A percentile compares a stretch with the other conserved stretches of the same genome.
Evolutionary conservation across 495 filamentous ascomycete genomes (phyloP).

Genomic region (Bryoglossum gracile): DNA sequence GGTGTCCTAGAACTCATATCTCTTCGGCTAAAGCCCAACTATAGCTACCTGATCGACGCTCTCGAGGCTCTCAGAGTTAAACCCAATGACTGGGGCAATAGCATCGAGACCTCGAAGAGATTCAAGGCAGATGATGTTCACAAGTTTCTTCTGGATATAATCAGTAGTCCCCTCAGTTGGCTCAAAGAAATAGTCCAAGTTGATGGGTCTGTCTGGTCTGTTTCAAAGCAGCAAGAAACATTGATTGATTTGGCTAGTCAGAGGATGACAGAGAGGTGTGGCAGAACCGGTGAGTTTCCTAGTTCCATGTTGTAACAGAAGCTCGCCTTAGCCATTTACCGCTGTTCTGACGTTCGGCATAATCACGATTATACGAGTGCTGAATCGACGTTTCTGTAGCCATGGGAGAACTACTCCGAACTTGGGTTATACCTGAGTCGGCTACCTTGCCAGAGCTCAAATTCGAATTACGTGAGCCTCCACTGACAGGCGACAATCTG

Average conservation of each 20-base stretch:
- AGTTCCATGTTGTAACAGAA: too few relatives aligned
- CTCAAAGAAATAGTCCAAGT: conserved; percentile 49
- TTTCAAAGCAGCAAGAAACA: conserved; percentile 50
- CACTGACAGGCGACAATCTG: conserved; percentile 71
- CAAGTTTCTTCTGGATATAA: conserved; percentile 65
- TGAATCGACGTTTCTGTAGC: conserved; percentile 33
- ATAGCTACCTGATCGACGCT: conserved; percentile 36
- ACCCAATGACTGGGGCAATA: conserved; percentile 28
- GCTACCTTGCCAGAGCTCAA: conserved; percentile 36
- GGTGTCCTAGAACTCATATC: conserved; percentile 49
- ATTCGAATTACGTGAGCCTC: conserved; percentile 73
- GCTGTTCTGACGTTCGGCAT: not conserved
- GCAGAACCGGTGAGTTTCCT: conserved; percentile 47
- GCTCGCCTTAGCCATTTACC: too few relatives aligned
- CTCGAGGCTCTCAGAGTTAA: conserved; percentile 38
- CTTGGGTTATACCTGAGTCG: conserved; percentile 55
- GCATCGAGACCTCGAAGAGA: not conserved
- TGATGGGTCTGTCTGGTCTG: not conserved
- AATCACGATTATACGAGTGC: not conserved
- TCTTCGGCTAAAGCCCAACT: conserved; percentile 42
- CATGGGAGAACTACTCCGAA: conserved; percentile 70
- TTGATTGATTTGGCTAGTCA: conserved; percentile 75
- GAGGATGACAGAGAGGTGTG: conserved; percentile 76
- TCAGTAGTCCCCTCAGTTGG: conserved; percentile 70
- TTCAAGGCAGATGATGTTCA: not conserved